Evolutionary conservation across 768 basidiomycete species (phyloP).

Genomic region (Leucogyrophana mollusca): DNA sequence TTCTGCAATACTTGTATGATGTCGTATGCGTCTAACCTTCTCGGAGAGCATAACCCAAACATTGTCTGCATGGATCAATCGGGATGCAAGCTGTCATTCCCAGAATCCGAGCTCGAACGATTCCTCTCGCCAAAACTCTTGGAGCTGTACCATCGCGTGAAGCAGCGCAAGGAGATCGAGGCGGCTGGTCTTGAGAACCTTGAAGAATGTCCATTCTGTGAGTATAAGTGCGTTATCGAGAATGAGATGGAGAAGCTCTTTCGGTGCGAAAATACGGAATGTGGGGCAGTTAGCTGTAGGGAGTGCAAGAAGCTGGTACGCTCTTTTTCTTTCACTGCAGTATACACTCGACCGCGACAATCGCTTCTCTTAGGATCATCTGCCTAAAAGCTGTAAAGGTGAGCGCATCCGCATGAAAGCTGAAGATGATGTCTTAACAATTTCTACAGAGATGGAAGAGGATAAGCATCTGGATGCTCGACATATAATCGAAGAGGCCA

Average conservation of each 20-base stretch:
- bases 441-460: constrained; percentile 60
- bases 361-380: constrained; percentile 59
- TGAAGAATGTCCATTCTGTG: constrained; percentile 91
- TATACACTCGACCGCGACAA: constrained; percentile 1
- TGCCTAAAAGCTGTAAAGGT: constrained; percentile 83
- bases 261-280: constrained; percentile 58
- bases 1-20: constrained; percentile 78
- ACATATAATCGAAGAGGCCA: constrained; percentile 88
- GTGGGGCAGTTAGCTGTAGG: constrained; percentile 76
- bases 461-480: constrained; percentile 73
- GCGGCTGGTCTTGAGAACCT: constrained; percentile 75
- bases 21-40: constrained; percentile 62
- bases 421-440: constrained; percentile 4
- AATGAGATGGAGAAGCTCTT: constrained; percentile 62
- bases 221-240: constrained; percentile 81
- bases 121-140: constrained; percentile 68
- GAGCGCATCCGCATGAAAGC: not conserved
- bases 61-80: constrained; percentile 84
- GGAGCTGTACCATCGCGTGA: constrained; percentile 68
- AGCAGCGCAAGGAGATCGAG: constrained; percentile 77
- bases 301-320: constrained; percentile 71
- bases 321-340: constrained; percentile 15
- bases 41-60: constrained; percentile 60
- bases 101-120: constrained; percentile 64
- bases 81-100: constrained; percentile 67